Base-by-base conservation (phyloP, 2,329 filamentous ascomycete genomes). In the Neodidymelliopsis sp. region DNA sequence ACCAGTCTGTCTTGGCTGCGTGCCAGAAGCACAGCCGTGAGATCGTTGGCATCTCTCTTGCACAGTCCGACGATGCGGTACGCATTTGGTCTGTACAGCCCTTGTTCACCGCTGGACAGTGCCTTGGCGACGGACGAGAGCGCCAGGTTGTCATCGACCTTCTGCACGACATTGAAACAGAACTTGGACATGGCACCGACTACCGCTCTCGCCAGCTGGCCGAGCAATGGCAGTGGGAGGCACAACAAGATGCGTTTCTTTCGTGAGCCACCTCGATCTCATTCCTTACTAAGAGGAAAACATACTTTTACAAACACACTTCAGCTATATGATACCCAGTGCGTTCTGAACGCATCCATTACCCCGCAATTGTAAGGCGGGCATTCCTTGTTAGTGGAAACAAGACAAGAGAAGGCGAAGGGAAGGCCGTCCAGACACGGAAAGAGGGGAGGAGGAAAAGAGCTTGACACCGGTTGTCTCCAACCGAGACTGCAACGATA, bases 161-260 rank as follows among this genome's bases (percentile, higher is more conserved):
- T 27, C 69, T 88, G 15, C 73, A 77, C 19, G 82, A 79, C 9
- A 80, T 88, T 20, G 84, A 88, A 66, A 72, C 69, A n/a, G 85
- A 88, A 59, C 77, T 84, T 29, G 84, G 84, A 2, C 86, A 83
- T 79, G 81, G 83, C 2, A 86, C 84, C 36, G 77, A 84, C 58
- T 85, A 86, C 66, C 77, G 84, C 27, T 79, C 83, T 19, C 72
- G 79, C 53, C 79, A 84, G 55, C 66, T 86, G 53, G 53, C 77
- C 19, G 74, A 77, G 53, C 74, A 80, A 49, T 82, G 77, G 77
- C 68, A 70, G 37, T 69, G 62, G 54, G 62, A 71, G 47, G 66
- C 69, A 20, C 54, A 60, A 25, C 61, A 69, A 31, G 51, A 55
- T 15, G 45, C 54, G 19, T 56, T 64, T 18, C 34, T 18, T 16